Percentiles rank a stretch among this genome's conserved stretches.
Evolutionary conservation across 1,284 basidiomycete genomes (phyloP).

Genomic region (Fomitopsis schrenkii): DNA sequence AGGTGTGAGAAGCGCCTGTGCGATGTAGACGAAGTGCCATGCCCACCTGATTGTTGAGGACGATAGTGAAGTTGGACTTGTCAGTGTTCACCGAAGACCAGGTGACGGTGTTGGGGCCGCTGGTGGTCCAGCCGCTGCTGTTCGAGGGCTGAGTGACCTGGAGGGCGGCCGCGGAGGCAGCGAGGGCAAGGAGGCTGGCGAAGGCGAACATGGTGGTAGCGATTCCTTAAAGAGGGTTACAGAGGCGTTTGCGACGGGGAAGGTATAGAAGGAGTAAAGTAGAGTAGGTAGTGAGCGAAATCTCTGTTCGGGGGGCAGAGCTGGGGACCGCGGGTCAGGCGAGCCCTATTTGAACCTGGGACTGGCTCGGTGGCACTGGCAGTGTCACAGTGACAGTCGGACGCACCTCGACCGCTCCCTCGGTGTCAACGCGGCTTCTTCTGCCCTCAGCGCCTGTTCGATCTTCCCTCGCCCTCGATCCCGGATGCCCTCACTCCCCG

Average conservation of each 20-base stretch:
- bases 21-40: neutral
- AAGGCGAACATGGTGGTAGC: conserved; percentile 41
- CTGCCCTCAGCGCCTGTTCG: neutral
- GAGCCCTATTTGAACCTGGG: neutral
- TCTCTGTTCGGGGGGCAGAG: conserved; percentile 1
- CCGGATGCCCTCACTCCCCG: neutral
- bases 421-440: neutral
- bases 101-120: conserved; percentile 51
- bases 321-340: neutral
- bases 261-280: neutral
- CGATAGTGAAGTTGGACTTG: conserved; percentile 58
- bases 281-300: conserved; percentile 1
- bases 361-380: neutral
- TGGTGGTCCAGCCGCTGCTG: conserved; percentile 52
- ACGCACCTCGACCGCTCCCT: neutral
- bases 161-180: conserved; percentile 58
- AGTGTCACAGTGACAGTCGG: neutral
- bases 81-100: conserved; percentile 71
- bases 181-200: conserved; percentile 45
- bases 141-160: conserved; percentile 50
- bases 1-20: neutral
- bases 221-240: conserved; percentile 1
- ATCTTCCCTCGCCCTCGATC: neutral
- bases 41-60: conserved; percentile 63
- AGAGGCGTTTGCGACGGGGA: neutral